Percentiles rank a stretch among this genome's conserved stretches.
phyloP scores from a whole-genome alignment of 352 stramenopile genomes.

The Phytophthora rubi region DNA sequence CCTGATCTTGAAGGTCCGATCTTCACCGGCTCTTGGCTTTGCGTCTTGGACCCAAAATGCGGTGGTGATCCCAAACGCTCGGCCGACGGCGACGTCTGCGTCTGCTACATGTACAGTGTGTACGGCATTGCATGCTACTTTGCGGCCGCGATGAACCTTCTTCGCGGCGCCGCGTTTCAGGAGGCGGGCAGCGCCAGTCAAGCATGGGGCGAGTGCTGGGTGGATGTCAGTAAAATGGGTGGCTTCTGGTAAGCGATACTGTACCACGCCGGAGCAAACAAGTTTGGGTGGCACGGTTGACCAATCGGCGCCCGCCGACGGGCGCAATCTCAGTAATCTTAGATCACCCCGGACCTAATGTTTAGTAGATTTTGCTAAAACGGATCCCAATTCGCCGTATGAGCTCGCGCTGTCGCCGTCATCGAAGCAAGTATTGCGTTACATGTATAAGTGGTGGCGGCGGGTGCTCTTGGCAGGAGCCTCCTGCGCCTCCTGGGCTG shows the following conservation, averaged over 20 bases:
- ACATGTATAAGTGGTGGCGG: constrained; percentile 2
- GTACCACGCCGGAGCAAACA: background rate
- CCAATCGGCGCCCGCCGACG: constrained; percentile 12
- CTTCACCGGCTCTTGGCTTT: constrained; percentile 1
- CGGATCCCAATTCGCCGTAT: background rate
- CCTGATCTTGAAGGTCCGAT: constrained; percentile 3
- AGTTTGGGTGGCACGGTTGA: background rate
- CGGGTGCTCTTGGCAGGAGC: background rate
- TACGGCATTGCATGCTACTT: no score
- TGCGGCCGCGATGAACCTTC: background rate
- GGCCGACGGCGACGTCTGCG: no score
- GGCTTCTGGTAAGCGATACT: background rate
- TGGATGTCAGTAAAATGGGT: background rate
- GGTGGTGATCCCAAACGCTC: no score
- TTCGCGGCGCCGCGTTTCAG: background rate
- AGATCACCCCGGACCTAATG: constrained; percentile 13
- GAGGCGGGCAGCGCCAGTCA: constrained; percentile 1
- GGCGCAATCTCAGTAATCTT: constrained; percentile 10
- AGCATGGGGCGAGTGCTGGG: background rate
- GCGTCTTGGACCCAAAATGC: no score
- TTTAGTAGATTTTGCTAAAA: background rate
- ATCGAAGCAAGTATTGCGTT: background rate
- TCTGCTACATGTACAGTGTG: no score
- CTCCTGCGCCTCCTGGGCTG: background rate
- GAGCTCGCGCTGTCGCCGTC: background rate